A percentile compares a stretch with the other conserved stretches of the same genome.
Evolutionary conservation across 306 rosid genomes (phyloP).

Genomic region (Acacia acuminata): DNA sequence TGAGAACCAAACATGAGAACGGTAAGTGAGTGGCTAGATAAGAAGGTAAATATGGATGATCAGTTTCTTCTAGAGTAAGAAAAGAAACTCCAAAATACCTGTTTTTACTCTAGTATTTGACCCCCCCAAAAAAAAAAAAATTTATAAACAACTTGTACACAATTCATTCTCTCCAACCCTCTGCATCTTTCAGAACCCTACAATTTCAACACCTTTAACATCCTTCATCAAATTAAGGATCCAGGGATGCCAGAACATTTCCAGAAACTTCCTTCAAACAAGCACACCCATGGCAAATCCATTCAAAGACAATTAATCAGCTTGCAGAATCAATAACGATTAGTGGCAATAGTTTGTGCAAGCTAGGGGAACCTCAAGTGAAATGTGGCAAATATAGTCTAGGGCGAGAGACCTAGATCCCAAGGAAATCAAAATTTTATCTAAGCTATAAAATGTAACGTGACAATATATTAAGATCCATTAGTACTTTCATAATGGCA

Average conservation of each 20-base stretch:
- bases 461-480: not conserved
- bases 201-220: not conserved
- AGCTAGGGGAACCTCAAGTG: not conserved
- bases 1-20: not conserved
- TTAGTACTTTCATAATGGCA: not conserved
- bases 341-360: not conserved
- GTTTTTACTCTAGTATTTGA: not conserved
- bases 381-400: not conserved
- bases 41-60: not conserved
- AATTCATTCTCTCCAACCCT: not conserved
- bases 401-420: not conserved
- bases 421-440: not conserved
- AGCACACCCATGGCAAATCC: not conserved
- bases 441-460: not conserved
- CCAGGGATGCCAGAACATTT: not conserved
- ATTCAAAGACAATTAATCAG: not conserved
- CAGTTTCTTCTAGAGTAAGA: not conserved
- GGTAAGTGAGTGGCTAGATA: not conserved
- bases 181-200: not conserved
- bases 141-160: not conserved
- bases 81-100: not conserved
- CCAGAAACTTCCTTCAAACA: not conserved
- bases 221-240: not conserved
- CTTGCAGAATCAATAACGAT: not conserved
- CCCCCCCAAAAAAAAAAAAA: not conserved